Evolutionary conservation across 805 yeast genomes (phyloP), one percentile per base, ranked within the genome.

Genomic region (Suhomyces canberraensis): DNA sequence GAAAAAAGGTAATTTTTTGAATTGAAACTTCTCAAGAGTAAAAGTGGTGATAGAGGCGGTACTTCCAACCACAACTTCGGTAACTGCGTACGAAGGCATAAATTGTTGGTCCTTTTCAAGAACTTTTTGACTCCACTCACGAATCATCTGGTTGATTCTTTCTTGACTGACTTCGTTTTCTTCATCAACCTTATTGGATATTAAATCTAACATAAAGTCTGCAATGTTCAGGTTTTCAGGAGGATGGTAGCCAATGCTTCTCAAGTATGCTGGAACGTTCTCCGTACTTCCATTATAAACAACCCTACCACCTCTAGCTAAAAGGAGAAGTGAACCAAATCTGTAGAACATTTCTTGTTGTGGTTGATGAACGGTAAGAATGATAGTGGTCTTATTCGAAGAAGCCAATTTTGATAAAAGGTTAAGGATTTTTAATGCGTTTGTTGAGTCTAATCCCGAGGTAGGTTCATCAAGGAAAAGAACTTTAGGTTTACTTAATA

Each of bases 381-480:
- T 62, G 16, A 87, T 73, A 7, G 88, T 71, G 0, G 95, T 84
- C 9, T 80, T 77, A 5, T 81, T 78, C 20, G 70, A 73, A 2
- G 43, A 51, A 2, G 88, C 76, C 25, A 88, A 58, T 3, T 68
- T 66, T 34, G 76, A 66, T 39, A 87, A 64, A 26, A 87, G 75
- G 20, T 70, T 64, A 27, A 88, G 55, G 24, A 87, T 82, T 2
- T 85, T 74, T 1, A 76, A 70, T 0, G 95, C 84, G 0, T 93
- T 85, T 39, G 84, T 77, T 9, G 90, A 77, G 52, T 88, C 96
- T 17, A 88, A 67, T 0, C 96, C 96, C 4, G 95, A 84, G 0
- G 95, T 88, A 2, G 96, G 95, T 52, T 88, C 96, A 58, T 88
- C 96, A 16, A 88, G 58, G 33, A 88, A 70, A 24, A 88, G 55